phyloP scores from a whole-genome alignment of 208 protist genomes.

The Wallacemonas sp. region DNA sequence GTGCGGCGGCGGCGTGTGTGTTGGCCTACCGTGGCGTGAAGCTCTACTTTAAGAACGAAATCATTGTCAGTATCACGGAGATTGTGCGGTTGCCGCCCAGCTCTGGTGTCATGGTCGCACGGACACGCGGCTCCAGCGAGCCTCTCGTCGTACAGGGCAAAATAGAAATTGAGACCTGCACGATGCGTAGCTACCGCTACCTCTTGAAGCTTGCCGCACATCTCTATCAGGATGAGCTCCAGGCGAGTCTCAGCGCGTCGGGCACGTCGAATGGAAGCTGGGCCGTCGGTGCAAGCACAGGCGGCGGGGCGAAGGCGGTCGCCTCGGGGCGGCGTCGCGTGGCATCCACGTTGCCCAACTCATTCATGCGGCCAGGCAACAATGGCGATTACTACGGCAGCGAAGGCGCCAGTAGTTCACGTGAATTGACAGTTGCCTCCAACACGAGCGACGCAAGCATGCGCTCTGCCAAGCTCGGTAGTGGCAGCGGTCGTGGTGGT shows the following conservation, averaged over 20 bases:
- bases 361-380: slow-evolving; percentile 17
- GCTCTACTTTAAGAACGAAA: slow-evolving; percentile 64
- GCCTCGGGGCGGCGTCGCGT: slow-evolving; percentile 12
- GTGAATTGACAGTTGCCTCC: neutral
- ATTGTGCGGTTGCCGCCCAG: slow-evolving; percentile 57
- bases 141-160: slow-evolving; percentile 37
- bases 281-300: neutral
- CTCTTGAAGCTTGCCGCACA: slow-evolving; percentile 60
- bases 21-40: slow-evolving; percentile 43
- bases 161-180: slow-evolving; percentile 64
- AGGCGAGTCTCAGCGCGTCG: neutral
- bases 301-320: neutral
- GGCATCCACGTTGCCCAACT: slow-evolving; percentile 20
- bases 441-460: neutral
- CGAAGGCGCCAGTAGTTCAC: slow-evolving; percentile 9
- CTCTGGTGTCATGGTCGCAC: slow-evolving; percentile 8
- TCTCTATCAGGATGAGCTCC: slow-evolving; percentile 25
- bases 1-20: slow-evolving; percentile 22
- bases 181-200: slow-evolving; percentile 82
- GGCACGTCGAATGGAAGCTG: neutral
- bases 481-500: neutral
- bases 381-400: slow-evolving; percentile 6
- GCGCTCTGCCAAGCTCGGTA: neutral
- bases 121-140: neutral
- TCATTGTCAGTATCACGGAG: slow-evolving; percentile 75